A percentile compares a stretch with the other conserved stretches of the same genome.
These are phyloP conservation scores for Epichloe sp. DNA, from an alignment of 2,329 filamentous ascomycete genomes.

Conservation along the genomic window DNA sequence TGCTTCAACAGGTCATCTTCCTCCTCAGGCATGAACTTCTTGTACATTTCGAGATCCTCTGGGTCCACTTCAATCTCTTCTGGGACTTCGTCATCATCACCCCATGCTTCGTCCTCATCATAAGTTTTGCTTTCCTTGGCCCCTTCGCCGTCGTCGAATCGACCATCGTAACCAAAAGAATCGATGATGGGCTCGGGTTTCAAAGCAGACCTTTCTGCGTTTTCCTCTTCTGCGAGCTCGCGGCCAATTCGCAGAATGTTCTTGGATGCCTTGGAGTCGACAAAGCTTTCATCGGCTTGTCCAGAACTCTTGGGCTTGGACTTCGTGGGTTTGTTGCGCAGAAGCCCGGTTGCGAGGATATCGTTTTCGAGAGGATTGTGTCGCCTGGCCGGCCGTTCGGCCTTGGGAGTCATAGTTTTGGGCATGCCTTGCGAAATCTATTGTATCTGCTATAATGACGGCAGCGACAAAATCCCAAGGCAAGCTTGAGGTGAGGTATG, in stretches of 20 bases:
- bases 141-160: slow-evolving; percentile 47
- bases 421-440: slow-evolving; percentile 48
- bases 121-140: slow-evolving; percentile 29
- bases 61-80: slow-evolving; percentile 75
- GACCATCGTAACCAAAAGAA: slow-evolving; percentile 66
- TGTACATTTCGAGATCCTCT: slow-evolving; percentile 78
- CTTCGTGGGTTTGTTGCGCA: slow-evolving; percentile 65
- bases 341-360: slow-evolving; percentile 53
- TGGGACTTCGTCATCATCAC: slow-evolving; percentile 61
- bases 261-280: slow-evolving; percentile 78
- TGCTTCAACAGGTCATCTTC: slow-evolving; percentile 62
- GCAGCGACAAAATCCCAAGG: neutral
- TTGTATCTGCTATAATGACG: neutral
- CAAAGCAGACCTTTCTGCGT: slow-evolving; percentile 19
- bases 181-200: slow-evolving; percentile 31
- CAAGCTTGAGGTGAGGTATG: neutral
- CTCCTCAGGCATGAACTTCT: slow-evolving; percentile 69
- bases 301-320: slow-evolving; percentile 49
- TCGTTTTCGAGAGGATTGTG: slow-evolving; percentile 92
- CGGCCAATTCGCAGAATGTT: slow-evolving; percentile 85
- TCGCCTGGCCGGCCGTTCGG: slow-evolving; percentile 47
- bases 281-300: slow-evolving; percentile 54
- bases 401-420: slow-evolving; percentile 53
- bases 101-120: slow-evolving; percentile 57
- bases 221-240: slow-evolving; percentile 73